phyloP scores from a whole-genome alignment of 108 stramenopile genomes.

The Aureococcus anophagefferens region DNA sequence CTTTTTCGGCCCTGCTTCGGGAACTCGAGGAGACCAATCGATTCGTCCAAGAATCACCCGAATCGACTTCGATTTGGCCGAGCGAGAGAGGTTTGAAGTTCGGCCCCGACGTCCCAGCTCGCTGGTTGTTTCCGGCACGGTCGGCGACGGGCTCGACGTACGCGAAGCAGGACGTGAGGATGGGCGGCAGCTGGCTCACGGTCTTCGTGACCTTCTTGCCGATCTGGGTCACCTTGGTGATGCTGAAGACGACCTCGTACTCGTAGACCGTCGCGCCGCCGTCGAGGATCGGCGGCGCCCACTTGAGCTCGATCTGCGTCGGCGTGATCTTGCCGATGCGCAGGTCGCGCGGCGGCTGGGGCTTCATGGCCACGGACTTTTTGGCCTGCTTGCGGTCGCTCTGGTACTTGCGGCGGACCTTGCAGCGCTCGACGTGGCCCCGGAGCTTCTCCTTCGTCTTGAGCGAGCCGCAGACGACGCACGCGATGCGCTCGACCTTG shows the following conservation, averaged over 20 bases:
- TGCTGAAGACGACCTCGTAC: conserved; percentile 5
- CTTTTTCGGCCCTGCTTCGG: too few species aligned
- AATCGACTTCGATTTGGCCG: too few species aligned
- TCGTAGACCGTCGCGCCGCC: conserved; percentile 10
- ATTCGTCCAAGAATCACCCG: too few species aligned
- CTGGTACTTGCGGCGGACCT: neutral
- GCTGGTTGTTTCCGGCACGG: too few species aligned
- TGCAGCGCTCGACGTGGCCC: too few species aligned
- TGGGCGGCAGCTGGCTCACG: neutral
- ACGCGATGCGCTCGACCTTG: too few species aligned
- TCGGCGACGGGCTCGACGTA: conserved; percentile 13
- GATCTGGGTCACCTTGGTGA: neutral
- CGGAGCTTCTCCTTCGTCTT: too few species aligned
- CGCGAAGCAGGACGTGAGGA: conserved; percentile 4
- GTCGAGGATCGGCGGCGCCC: conserved; percentile 16
- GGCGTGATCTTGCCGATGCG: neutral
- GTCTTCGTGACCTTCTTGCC: conserved; percentile 8
- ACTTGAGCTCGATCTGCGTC: conserved; percentile 2
- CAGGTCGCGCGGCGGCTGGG: conserved; percentile 7
- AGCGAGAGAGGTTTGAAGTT: too few species aligned
- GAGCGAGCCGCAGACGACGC: too few species aligned
- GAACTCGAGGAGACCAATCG: too few species aligned
- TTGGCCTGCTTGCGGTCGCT: neutral
- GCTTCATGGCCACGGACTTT: neutral
- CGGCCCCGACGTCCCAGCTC: too few species aligned